Base-by-base conservation (phyloP, 2,329 filamentous ascomycete species). In the Coleophoma eucalyptorum region DNA sequence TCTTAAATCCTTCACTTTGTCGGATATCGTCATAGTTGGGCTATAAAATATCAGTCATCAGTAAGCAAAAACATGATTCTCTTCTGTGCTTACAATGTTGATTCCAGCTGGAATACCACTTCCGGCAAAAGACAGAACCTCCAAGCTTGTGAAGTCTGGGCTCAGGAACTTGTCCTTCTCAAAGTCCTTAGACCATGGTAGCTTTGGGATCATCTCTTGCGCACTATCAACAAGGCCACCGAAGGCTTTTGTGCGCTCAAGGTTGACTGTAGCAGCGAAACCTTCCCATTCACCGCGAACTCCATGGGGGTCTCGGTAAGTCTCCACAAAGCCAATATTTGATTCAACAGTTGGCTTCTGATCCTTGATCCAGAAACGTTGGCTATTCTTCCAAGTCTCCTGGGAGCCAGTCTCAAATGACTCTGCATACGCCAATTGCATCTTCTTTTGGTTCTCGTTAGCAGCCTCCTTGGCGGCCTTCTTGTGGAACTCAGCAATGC, bases 151-250 rank as follows among this genome's bases (percentile, higher is more conserved):
- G 65, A 99, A 99, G 67, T 99, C 94, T 0, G 94, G 94, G 48
- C 90, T 93, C 34, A 96, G 72, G 70, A 99, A 99, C 64, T 88
- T 91, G 74, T 97, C 92, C 71, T 97, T 97, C 67, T 99, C 94
- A 58, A 97, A 99, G 0, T 90, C 88, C 43, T 81, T 80, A 34
- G 77, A 75, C 94, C 94, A 99, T 0, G 94, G 94, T 13, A 99
- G 75, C 55, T 95, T 83, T 6, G 91, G 90, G 47, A 99, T 97
- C 65, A 96, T 85, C 43, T 76, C 75, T 11, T 91, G 87, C 0
- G 94, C 92, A 21, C 85, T 85, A 18, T 85, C 79, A 4, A 97
- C 94, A 1, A 97, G 81, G 59, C 88, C 86, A 7, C 87, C 87
- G 65, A 97, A 97, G 1, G 92, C 90, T 52, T 81, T 81, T 1